Base-by-base conservation (phyloP, 805 yeast genomes). In the Metschnikowia peoriensis region DNA sequence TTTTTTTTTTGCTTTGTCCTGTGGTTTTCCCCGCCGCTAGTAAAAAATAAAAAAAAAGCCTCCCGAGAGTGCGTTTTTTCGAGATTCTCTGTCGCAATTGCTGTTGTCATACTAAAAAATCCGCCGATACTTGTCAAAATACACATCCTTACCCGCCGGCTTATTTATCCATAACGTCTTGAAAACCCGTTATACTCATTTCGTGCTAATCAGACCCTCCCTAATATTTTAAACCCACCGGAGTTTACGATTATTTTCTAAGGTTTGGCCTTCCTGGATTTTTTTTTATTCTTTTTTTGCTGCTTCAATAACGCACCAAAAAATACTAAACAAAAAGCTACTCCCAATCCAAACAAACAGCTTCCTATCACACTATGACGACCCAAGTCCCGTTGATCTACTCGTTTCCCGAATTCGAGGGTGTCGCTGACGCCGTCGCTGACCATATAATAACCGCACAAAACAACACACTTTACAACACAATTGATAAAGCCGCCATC, bases 351-450 rank as follows among this genome's bases (percentile, higher is more conserved):
- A 8, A 8, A 8, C 5, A 28, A 41, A 27, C 44, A 28, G 9
- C 40, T 16, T n/a, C n/a, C n/a, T 8, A 38, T 38, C 44, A 11
- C 35, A 43, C 16, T 34, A 90, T 90, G 97, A 89, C 97, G 2
- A 89, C 97, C 4, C 88, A 96, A 6, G 96, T 91, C 27, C 98
- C 99, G 16, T 84, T 90, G 55, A 86, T 93, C 48, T 92, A 89
- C 78, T 89, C 97, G 47, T 93, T 94, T 68, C 94, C 91, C 42
- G 96, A 88, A 68, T 86, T 89, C 64, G 77, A 84, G 29, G 94
- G 89, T 15, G 97, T 93, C 34, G 97, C 98, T 2, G 96, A 88
- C 50, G 98, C 98, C 27, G 96, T 93, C 29, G 97, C 97, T 1
- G 97, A 94, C 70, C 96, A 92, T 69, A 86, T 93, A 46, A 83